These are phyloP conservation scores for Strobilomyces dryophilus DNA, from an alignment of 768 basidiomycete genomes.

Conservation along the genomic window DNA sequence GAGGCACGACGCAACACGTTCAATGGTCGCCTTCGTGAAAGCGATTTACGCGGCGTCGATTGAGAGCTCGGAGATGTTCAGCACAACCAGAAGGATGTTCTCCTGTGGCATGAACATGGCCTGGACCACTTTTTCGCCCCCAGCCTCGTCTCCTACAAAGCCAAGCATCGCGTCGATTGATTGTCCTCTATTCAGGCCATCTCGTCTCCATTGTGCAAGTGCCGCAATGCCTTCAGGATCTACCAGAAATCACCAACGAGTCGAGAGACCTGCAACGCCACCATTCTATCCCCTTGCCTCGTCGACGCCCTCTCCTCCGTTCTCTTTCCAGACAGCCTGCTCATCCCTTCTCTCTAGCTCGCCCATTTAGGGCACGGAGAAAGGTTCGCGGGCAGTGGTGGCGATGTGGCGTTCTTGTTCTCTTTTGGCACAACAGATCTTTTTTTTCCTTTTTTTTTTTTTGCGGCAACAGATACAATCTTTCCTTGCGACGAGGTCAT, in stretches of 20 bases:
- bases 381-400: slow-evolving; percentile 6
- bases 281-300: neutral
- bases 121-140: too few species aligned
- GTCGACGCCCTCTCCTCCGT: neutral
- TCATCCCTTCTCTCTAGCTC: slow-evolving; percentile 9
- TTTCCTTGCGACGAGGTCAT: neutral
- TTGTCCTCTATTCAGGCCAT: too few species aligned
- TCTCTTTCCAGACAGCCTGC: neutral
- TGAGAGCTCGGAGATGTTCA: too few species aligned
- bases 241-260: neutral
- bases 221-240: neutral
- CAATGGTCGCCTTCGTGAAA: neutral
- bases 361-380: slow-evolving; percentile 17
- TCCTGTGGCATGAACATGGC: too few species aligned
- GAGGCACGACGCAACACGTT: neutral
- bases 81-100: too few species aligned
- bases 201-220: too few species aligned
- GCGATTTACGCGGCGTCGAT: too few species aligned
- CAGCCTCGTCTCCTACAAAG: too few species aligned
- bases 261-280: neutral
- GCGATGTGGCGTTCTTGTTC: neutral
- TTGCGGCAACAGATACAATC: neutral
- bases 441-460: too few species aligned
- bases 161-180: too few species aligned
- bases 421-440: neutral